These are phyloP conservation scores for Vanderwaltozyma polyspora DNA, from an alignment of 805 yeast species.

Conservation along the genomic window DNA sequence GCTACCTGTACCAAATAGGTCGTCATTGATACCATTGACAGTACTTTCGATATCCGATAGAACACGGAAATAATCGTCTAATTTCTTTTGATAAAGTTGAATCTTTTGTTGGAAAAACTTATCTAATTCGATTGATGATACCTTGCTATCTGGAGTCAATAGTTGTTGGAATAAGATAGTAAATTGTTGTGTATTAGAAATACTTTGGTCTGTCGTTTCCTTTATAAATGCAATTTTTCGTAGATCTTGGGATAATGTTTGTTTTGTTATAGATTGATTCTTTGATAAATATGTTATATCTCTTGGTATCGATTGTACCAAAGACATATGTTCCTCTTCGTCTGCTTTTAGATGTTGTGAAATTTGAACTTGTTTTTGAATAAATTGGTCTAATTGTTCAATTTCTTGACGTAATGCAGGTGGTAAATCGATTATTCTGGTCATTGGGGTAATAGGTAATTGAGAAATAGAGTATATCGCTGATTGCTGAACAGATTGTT, in stretches of 20 bases:
- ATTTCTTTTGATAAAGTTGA: conserved; percentile 29
- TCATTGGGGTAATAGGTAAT: conserved; percentile 53
- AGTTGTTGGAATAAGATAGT: conserved; percentile 43
- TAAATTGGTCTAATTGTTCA: conserved; percentile 59
- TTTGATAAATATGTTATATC: conserved; percentile 56
- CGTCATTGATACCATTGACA: conserved; percentile 48
- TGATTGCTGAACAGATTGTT: conserved; percentile 25
- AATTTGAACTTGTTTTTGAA: conserved; percentile 61
- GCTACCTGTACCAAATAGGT: conserved; percentile 23
- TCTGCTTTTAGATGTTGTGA: conserved; percentile 58
- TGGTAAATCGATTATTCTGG: conserved; percentile 64
- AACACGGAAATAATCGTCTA: conserved; percentile 39
- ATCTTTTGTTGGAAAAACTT: conserved; percentile 41
- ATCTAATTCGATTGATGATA: conserved; percentile 45
- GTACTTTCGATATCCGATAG: conserved; percentile 47
- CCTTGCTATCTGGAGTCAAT: conserved; percentile 42
- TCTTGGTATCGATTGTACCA: conserved; percentile 61
- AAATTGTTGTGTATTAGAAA: conserved; percentile 40
- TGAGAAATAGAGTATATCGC: conserved; percentile 35
- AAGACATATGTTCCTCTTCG: conserved; percentile 47
- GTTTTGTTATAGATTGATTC: conserved; percentile 52
- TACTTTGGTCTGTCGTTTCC: conserved; percentile 30
- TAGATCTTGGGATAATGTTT: conserved; percentile 43
- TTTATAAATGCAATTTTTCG: conserved; percentile 37
- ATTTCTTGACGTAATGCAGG: conserved; percentile 57